Conservation (phyloP, 2,329 filamentous ascomycete genomes). For the Pseudomassariella vexata region DNA sequence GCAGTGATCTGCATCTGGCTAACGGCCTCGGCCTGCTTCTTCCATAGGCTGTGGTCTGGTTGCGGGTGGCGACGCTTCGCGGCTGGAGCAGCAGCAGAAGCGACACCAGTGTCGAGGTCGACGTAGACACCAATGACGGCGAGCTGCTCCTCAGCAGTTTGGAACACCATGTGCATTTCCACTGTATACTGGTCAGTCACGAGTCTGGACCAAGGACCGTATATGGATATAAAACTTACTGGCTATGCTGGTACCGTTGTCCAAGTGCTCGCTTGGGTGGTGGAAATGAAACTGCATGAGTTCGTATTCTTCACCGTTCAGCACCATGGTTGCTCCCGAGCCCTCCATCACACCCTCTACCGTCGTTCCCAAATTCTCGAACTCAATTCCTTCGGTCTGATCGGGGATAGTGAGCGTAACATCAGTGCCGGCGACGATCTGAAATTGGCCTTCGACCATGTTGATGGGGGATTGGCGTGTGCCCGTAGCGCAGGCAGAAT, state of each 20-base stretch:
- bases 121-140: slow-evolving; percentile 40
- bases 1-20: slow-evolving; percentile 35
- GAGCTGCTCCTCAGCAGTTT: slow-evolving; percentile 32
- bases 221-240: slow-evolving; percentile 25
- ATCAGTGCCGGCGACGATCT: slow-evolving; percentile 23
- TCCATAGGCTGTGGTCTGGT: slow-evolving; percentile 1
- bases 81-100: slow-evolving; percentile 8
- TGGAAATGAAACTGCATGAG: slow-evolving; percentile 46
- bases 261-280: slow-evolving; percentile 41
- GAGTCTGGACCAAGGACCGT: neutral
- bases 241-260: slow-evolving; percentile 37
- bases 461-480: slow-evolving; percentile 54
- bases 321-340: slow-evolving; percentile 25
- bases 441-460: slow-evolving; percentile 31
- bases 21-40: no score
- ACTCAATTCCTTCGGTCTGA: slow-evolving; percentile 34
- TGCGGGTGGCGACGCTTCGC: slow-evolving; percentile 6
- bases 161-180: slow-evolving; percentile 57
- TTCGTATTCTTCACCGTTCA: slow-evolving; percentile 29
- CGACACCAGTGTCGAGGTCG: slow-evolving; percentile 24
- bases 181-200: slow-evolving; percentile 20
- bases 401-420: slow-evolving; percentile 34
- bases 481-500: slow-evolving; percentile 44
- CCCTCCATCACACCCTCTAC: slow-evolving; percentile 49
- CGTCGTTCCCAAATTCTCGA: slow-evolving; percentile 54